Evolutionary conservation across 805 yeast genomes (phyloP).

Genomic region (Geotrichum ghanense): DNA sequence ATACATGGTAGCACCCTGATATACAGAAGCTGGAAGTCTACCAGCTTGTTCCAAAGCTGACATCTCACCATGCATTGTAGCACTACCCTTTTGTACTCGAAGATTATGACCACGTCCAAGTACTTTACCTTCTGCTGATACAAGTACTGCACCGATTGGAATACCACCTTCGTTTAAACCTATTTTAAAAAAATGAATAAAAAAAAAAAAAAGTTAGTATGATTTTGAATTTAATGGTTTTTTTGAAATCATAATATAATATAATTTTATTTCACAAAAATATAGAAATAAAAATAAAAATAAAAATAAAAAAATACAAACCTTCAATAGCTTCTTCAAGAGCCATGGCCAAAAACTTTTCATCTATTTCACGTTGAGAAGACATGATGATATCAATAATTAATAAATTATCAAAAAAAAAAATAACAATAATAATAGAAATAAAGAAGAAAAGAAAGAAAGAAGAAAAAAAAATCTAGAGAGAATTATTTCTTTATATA

Average conservation of each 20-base stretch:
- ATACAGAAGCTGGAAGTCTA: constrained; percentile 64
- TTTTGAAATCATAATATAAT: background rate
- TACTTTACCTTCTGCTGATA: constrained; percentile 64
- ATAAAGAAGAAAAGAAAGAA: background rate
- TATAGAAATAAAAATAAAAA: too few species aligned
- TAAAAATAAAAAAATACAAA: too few species aligned
- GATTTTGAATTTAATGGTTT: background rate
- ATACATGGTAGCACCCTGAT: constrained; percentile 80
- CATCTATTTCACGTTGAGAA: constrained; percentile 12
- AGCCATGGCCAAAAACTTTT: constrained; percentile 21
- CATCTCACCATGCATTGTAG: constrained; percentile 88
- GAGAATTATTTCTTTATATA: background rate
- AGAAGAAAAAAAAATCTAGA: too few species aligned
- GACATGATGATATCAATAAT: background rate
- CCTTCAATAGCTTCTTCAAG: constrained; percentile 24
- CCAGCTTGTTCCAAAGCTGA: constrained; percentile 86
- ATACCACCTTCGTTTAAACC: constrained; percentile 81
- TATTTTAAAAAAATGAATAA: constrained; percentile 16
- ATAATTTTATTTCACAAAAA: constrained; percentile 1
- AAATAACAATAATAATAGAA: background rate
- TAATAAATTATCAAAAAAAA: background rate
- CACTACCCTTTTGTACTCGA: constrained; percentile 75
- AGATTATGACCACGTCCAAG: constrained; percentile 84
- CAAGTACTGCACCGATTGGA: constrained; percentile 74
- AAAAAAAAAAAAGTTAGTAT: too few species aligned